Evolutionary conservation across 306 rosid genomes (phyloP), one percentile per base, ranked within the genome.

Genomic region (Calophaca sinica): DNA sequence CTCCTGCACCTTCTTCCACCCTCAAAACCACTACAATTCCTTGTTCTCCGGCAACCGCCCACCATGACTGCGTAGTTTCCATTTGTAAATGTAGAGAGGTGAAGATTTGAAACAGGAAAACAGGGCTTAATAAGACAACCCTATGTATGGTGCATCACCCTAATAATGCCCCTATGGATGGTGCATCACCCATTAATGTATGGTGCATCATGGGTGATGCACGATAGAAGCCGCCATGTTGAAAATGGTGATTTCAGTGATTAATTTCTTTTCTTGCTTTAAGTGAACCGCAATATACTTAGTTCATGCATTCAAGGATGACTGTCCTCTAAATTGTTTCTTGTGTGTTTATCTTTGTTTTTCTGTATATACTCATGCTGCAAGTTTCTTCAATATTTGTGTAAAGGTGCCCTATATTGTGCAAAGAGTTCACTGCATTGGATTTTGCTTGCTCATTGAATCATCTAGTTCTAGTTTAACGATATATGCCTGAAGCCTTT

Each of bases 301-400:
- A 54, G 58, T 10, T 35, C 20, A 63, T 36, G 63, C 54, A 50
- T 58, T 9, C 36, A 32, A 28, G 51, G 48, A 29, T 77, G 65
- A 38, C 35, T 65, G 67, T 5, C 59, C 49, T 36, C 58, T 38
- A 35, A 64, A 5, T 4, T 51, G 53, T 31, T 70, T 71, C n/a
- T 45, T 72, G 58, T 52, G 9, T 81, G 64, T 67, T 14, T 39
- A 3, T 54, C 20, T 52, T 4, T 69, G 28, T 74, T 57, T 61
- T 50, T 52, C 20, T 57, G 33, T 31, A 35, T 44, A 54, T 48
- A 28, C 60, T 59, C 49, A 3, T 71, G 54, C 53, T 72, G 71
- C 72, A 39, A 14, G 54, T 65, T 33, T 72, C 60, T 41, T 59
- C 26, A 45, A 15, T 60, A 65, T 57, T 76, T 38, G 36, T 39